Evolutionary conservation across 1,139 yeast genomes (phyloP).

Genomic region (Hemisphaericaspora xylanilytica): DNA sequence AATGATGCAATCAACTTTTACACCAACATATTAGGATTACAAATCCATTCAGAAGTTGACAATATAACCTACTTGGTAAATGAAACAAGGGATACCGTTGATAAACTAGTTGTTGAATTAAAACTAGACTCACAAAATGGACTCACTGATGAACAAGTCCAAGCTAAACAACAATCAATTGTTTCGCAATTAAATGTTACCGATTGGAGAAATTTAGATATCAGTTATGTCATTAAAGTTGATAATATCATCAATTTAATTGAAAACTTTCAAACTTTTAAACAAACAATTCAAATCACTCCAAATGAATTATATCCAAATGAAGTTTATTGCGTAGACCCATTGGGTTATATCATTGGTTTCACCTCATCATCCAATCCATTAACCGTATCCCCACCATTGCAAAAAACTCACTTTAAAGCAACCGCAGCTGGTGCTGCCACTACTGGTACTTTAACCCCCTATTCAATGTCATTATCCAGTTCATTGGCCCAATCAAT

Average conservation of each 20-base stretch:
- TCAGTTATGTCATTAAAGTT: constrained; percentile 39
- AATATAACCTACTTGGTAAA: constrained; percentile 24
- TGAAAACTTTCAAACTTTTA: constrained; percentile 24
- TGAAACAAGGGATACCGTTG: constrained; percentile 24
- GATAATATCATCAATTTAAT: constrained; percentile 35
- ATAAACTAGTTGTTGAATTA: constrained; percentile 30
- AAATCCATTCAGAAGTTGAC: constrained; percentile 24
- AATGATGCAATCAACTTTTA: constrained; percentile 46
- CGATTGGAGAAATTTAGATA: constrained; percentile 54
- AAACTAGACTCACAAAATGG: constrained; percentile 24
- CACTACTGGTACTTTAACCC: constrained; percentile 2
- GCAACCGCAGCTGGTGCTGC: constrained; percentile 6
- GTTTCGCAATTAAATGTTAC: constrained; percentile 25
- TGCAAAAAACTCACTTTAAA: constrained; percentile 13
- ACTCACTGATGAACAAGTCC: constrained; percentile 28
- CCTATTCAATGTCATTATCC: constrained; percentile 14
- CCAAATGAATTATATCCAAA: constrained; percentile 70
- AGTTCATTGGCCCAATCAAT: constrained; percentile 16
- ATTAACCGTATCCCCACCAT: constrained; percentile 50
- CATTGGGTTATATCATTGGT: constrained; percentile 65
- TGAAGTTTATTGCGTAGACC: constrained; percentile 67
- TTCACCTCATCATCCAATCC: constrained; percentile 62
- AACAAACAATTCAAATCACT: constrained; percentile 33
- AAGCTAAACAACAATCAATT: constrained; percentile 22
- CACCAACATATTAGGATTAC: constrained; percentile 42